Percentiles rank a stretch among this genome's conserved stretches.
Conservation (phyloP, 352 stramenopile genomes). For the Thalassiosira livingstoniorum region DNA sequence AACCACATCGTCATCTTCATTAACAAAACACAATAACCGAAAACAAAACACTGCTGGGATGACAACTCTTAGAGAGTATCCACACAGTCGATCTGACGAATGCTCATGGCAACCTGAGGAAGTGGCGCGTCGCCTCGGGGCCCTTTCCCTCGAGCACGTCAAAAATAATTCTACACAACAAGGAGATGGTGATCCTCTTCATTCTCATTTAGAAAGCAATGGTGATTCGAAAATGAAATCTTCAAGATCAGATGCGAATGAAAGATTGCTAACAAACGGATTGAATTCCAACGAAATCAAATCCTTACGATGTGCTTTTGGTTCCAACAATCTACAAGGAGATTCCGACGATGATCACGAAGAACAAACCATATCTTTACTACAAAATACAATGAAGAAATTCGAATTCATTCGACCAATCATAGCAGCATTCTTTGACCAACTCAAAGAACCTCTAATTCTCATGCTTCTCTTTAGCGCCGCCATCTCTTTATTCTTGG, state of each 20-base stretch:
- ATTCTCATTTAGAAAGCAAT: too few relatives aligned
- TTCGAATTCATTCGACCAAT: too few relatives aligned
- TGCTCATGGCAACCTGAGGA: constrained; percentile 82
- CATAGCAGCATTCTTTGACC: constrained; percentile 92
- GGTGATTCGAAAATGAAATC: too few relatives aligned
- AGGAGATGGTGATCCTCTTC: too few relatives aligned
- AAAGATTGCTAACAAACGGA: constrained; percentile 71
- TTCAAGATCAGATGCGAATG: too few relatives aligned
- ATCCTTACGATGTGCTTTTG: constrained; percentile 59
- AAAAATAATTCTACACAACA: too few relatives aligned
- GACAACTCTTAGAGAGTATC: constrained; percentile 72
- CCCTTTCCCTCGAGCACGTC: constrained; percentile 28
- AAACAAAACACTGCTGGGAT: too few relatives aligned
- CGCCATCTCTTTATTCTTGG: constrained; percentile 90
- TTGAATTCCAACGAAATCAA: constrained; percentile 56
- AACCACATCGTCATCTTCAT: too few relatives aligned
- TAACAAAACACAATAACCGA: too few relatives aligned
- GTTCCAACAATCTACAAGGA: constrained; percentile 69
- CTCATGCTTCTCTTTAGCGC: constrained; percentile 94
- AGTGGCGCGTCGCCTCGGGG: constrained; percentile 59
- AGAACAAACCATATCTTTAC: too few relatives aligned
- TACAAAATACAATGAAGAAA: too few relatives aligned
- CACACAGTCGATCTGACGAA: constrained; percentile 79
- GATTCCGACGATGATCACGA: constrained; percentile 22
- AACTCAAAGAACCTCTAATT: constrained; percentile 98